Evolutionary conservation across 176 grass and related monocot genomes (phyloP).

Genomic region (Avena insularis): DNA sequence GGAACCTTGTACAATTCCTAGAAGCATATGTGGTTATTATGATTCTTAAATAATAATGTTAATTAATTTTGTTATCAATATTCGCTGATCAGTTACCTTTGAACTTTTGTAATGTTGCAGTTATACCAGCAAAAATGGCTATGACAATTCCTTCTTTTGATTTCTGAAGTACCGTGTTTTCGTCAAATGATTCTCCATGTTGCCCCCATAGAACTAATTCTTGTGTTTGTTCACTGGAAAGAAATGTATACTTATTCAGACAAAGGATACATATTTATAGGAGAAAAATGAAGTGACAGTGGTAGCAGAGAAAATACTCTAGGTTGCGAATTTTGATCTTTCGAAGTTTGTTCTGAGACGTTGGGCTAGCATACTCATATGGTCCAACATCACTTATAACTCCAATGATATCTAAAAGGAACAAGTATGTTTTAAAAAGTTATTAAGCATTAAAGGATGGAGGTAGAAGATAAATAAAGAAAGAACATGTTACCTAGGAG

Average conservation of each 20-base stretch:
- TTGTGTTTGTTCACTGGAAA: not conserved
- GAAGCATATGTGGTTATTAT: not conserved
- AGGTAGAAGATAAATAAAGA: not conserved
- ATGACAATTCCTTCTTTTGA: not conserved
- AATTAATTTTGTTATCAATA: not conserved
- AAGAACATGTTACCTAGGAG: not conserved
- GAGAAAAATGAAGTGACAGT: not conserved
- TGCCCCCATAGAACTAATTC: not conserved
- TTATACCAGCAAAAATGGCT: not conserved
- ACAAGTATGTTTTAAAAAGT: not conserved
- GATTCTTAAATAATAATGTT: not conserved
- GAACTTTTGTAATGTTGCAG: not conserved
- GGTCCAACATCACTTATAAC: not conserved
- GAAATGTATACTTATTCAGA: too few species aligned
- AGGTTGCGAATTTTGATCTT: constrained; percentile 3
- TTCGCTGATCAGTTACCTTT: not conserved
- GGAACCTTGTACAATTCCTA: not conserved
- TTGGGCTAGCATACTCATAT: not conserved
- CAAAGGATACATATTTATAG: not conserved
- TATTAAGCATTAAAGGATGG: not conserved
- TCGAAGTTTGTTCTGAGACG: not conserved
- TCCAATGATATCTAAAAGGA: not conserved
- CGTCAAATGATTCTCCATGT: not conserved
- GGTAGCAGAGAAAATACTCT: not conserved
- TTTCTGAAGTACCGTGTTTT: not conserved